Percentiles rank a stretch among this genome's conserved stretches.
phyloP scores from a whole-genome alignment of 108 stramenopile species.

The Cyclotella kingstonii region DNA sequence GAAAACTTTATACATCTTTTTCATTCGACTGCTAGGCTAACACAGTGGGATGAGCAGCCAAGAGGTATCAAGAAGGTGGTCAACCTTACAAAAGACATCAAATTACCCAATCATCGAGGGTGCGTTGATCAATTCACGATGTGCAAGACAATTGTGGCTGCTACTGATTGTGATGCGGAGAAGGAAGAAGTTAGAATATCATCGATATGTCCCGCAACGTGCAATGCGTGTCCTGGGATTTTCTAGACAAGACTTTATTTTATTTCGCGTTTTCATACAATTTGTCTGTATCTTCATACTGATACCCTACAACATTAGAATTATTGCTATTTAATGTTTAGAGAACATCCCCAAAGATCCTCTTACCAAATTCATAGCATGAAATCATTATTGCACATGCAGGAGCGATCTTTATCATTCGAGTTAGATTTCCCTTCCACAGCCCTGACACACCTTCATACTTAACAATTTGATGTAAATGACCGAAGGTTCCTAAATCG shows the following conservation, averaged over 20 bases:
- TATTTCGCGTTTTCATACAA: too few species aligned
- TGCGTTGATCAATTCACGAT: constrained; percentile 12
- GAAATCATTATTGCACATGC: constrained; percentile 91
- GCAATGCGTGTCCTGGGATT: not conserved
- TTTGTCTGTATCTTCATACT: too few species aligned
- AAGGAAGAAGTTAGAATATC: constrained; percentile 21
- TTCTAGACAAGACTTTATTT: not conserved
- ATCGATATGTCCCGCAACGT: constrained; percentile 4
- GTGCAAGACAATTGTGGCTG: constrained; percentile 18
- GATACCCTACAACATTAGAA: not conserved
- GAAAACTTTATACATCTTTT: constrained; percentile 17
- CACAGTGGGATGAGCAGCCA: constrained; percentile 53
- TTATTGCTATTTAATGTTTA: not conserved
- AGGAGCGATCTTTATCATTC: constrained; percentile 90
- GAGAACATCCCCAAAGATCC: constrained; percentile 35
- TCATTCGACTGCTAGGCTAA: constrained; percentile 2
- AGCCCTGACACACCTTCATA: constrained; percentile 61
- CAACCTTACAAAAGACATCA: constrained; percentile 50
- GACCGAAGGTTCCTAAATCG: constrained; percentile 19
- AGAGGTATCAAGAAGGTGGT: constrained; percentile 52
- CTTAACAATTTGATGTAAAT: constrained; percentile 46
- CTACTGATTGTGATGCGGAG: constrained; percentile 26
- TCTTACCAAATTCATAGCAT: constrained; percentile 90
- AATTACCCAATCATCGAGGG: constrained; percentile 10
- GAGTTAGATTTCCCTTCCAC: constrained; percentile 80